phyloP scores from a whole-genome alignment of 441 rosid species.

The Mallotus japonicus region DNA sequence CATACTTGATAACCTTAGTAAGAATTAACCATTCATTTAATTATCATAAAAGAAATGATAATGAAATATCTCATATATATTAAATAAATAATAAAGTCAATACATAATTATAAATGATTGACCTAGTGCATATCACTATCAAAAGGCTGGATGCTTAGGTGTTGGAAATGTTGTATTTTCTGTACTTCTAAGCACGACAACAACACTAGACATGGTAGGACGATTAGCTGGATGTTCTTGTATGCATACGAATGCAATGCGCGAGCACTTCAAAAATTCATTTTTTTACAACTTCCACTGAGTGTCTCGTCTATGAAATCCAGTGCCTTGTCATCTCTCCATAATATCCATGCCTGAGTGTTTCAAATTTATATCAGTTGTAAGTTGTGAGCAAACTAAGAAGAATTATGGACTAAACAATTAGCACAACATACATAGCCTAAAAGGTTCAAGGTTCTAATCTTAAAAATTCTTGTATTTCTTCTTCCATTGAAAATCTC shows the following conservation, averaged over 20 bases:
- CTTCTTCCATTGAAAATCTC: constrained; percentile 56
- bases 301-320: constrained; percentile 41
- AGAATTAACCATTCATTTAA: too few species aligned
- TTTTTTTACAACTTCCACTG: constrained; percentile 27
- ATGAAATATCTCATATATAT: too few species aligned
- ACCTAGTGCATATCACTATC: too few species aligned
- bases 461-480: constrained; percentile 43
- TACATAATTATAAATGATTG: too few species aligned
- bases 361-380: not conserved
- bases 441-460: constrained; percentile 39
- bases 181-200: constrained; percentile 41
- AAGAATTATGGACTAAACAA: not conserved
- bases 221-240: constrained; percentile 64
- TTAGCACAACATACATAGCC: constrained; percentile 40
- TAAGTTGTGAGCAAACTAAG: not conserved
- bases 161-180: constrained; percentile 29
- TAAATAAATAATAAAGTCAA: too few species aligned
- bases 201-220: constrained; percentile 53
- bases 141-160: constrained; percentile 30
- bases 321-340: constrained; percentile 42
- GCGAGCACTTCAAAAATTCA: constrained; percentile 44
- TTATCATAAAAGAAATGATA: too few species aligned
- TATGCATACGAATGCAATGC: constrained; percentile 49
- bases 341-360: constrained; percentile 54
- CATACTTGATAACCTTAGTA: too few species aligned